Evolutionary conservation across 2,329 filamentous ascomycete genomes (phyloP).

Genomic region (Colletotrichum sp.): DNA sequence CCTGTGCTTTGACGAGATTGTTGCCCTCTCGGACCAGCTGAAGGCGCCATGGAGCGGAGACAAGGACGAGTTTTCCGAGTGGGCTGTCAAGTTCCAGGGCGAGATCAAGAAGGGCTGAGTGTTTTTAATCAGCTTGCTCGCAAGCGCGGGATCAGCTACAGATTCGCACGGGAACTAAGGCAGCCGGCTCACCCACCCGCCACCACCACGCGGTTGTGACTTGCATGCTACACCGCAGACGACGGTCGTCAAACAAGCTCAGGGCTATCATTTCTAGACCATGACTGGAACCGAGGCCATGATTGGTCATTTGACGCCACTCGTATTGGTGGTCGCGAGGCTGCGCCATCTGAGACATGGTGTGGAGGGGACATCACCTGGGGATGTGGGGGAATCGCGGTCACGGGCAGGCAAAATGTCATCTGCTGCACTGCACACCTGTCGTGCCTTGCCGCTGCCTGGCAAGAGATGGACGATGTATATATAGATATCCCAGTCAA

Average conservation of each 20-base stretch:
- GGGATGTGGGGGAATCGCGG: not conserved
- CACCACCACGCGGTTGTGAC: not conserved
- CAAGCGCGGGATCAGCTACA: not conserved
- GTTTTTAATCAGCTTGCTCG: not conserved
- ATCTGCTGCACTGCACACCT: not conserved
- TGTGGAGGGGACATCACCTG: constrained; percentile 9
- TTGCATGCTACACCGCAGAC: not conserved
- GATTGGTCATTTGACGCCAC: constrained; percentile 14
- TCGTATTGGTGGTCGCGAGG: not conserved
- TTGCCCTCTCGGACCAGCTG: constrained; percentile 60
- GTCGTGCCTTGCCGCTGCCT: not conserved
- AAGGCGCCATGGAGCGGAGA: constrained; percentile 65
- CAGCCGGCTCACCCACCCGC: not conserved
- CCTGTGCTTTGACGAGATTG: constrained; percentile 65
- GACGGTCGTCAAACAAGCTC: not conserved
- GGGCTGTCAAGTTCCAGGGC: constrained; percentile 66
- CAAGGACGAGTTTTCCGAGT: constrained; percentile 79
- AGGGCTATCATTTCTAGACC: not conserved
- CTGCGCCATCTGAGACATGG: not conserved
- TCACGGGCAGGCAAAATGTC: constrained; percentile 13
- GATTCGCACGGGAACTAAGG: not conserved
- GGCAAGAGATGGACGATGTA: not conserved
- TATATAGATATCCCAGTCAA: not conserved
- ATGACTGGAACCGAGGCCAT: not conserved
- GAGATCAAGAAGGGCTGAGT: constrained; percentile 51